Conservation (phyloP, 2,329 filamentous ascomycete genomes). For the Colletotrichum lupini region DNA sequence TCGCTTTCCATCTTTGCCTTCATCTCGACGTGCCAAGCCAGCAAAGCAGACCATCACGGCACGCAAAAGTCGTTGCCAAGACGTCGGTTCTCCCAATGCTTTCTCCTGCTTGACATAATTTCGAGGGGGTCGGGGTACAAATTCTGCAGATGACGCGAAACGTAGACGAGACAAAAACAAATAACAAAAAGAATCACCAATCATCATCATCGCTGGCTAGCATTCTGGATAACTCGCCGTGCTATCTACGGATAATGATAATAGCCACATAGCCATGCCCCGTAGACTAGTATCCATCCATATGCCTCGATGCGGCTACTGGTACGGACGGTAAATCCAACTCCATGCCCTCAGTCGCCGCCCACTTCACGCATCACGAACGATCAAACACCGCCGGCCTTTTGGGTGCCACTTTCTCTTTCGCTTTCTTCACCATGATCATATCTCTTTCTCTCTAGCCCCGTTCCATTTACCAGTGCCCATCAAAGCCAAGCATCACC, state of each 20-base stretch:
- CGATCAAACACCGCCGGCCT: neutral
- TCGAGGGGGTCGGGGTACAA: neutral
- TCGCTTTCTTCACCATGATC: neutral
- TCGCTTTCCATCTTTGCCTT: neutral
- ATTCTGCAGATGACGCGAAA: neutral
- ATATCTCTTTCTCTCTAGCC: neutral
- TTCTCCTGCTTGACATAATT: neutral
- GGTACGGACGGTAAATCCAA: neutral
- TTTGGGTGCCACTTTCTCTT: neutral
- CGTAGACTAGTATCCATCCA: neutral
- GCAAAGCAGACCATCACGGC: neutral
- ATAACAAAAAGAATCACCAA: neutral
- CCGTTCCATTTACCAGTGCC: neutral
- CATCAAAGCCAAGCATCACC: neutral
- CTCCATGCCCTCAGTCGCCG: neutral
- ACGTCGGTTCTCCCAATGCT: neutral
- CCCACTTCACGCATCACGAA: conserved; percentile 11
- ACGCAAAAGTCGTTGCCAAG: neutral
- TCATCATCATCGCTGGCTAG: neutral
- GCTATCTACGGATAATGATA: neutral
- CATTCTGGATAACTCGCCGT: neutral
- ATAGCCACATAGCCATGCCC: neutral
- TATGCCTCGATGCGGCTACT: neutral
- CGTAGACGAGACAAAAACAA: neutral
- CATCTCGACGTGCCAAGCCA: neutral